Percentiles rank a stretch among this genome's conserved stretches.
Conservation (phyloP, 148 eudicot species). For the Dysphania ambrosioides region DNA sequence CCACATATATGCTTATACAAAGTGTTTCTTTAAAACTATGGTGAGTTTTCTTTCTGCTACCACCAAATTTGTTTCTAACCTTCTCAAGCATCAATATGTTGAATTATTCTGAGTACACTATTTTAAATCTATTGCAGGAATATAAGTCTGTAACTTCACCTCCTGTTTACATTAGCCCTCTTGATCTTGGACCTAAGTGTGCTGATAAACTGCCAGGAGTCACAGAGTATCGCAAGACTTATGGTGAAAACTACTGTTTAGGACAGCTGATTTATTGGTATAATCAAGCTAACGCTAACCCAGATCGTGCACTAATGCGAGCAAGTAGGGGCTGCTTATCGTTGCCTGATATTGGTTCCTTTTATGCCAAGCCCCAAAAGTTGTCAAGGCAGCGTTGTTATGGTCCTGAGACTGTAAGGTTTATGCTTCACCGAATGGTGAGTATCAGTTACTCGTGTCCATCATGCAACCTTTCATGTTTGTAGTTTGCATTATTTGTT, state of each 20-base stretch:
- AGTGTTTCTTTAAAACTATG: slow-evolving; percentile 62
- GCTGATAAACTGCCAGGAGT: slow-evolving; percentile 65
- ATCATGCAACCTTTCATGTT: too few species aligned
- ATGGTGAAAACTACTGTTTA: slow-evolving; percentile 84
- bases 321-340: slow-evolving; percentile 86
- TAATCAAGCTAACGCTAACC: slow-evolving; percentile 70
- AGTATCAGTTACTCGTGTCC: slow-evolving; percentile 23
- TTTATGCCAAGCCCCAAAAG: slow-evolving; percentile 79
- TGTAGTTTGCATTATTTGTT: background rate
- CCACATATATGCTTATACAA: slow-evolving; percentile 89
- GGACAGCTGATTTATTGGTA: slow-evolving; percentile 95
- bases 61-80: background rate
- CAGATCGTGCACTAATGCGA: slow-evolving; percentile 62
- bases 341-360: slow-evolving; percentile 79
- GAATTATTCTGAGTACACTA: background rate
- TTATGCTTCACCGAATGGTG: slow-evolving; percentile 86
- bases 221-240: slow-evolving; percentile 80
- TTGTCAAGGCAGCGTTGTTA: slow-evolving; percentile 70
- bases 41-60: slow-evolving; percentile 37
- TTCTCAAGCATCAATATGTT: background rate
- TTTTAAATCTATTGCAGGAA: slow-evolving; percentile 46
- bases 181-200: slow-evolving; percentile 93
- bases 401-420: slow-evolving; percentile 72
- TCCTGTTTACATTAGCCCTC: slow-evolving; percentile 87
- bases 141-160: slow-evolving; percentile 72